phyloP scores from a whole-genome alignment of 495 filamentous ascomycete species.

The Thozetella sp. region DNA sequence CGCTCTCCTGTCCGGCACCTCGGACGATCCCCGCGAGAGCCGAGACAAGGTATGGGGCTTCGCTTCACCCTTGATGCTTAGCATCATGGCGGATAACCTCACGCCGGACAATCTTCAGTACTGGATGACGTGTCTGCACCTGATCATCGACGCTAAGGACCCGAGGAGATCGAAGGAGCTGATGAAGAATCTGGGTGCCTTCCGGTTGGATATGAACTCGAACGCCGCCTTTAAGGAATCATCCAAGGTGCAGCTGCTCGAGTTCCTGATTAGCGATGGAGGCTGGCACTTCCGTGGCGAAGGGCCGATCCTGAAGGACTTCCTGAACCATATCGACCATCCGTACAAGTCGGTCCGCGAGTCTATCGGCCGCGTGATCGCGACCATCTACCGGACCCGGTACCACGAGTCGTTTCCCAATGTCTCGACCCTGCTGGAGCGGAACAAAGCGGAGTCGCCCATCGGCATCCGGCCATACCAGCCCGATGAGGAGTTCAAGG shows the following conservation, averaged over 20 bases:
- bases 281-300: constrained; percentile 97
- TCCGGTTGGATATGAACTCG: constrained; percentile 89
- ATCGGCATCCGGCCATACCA: constrained; percentile 85
- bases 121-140: constrained; percentile 91
- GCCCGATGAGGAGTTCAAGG: constrained; percentile 72
- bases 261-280: constrained; percentile 82
- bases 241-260: constrained; percentile 89
- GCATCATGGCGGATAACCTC: constrained; percentile 84
- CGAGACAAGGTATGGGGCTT: constrained; percentile 82
- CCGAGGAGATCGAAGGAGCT: constrained; percentile 85
- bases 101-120: constrained; percentile 94
- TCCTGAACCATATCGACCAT: constrained; percentile 89
- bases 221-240: constrained; percentile 99
- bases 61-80: constrained; percentile 83
- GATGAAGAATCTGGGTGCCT: constrained; percentile 79
- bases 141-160: constrained; percentile 78
- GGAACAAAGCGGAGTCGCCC: constrained; percentile 76
- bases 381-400: constrained; percentile 82
- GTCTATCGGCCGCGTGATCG: constrained; percentile 87
- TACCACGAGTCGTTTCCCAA: constrained; percentile 92
- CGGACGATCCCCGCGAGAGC: constrained; percentile 68
- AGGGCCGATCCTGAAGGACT: constrained; percentile 85
- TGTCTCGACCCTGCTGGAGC: constrained; percentile 71
- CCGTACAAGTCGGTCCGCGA: constrained; percentile 97
- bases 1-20: constrained; percentile 74